A percentile compares a stretch with the other conserved stretches of the same genome.
Evolutionary conservation across 1,284 basidiomycete genomes (phyloP).

Genomic region (Sanghuangporus baumii): DNA sequence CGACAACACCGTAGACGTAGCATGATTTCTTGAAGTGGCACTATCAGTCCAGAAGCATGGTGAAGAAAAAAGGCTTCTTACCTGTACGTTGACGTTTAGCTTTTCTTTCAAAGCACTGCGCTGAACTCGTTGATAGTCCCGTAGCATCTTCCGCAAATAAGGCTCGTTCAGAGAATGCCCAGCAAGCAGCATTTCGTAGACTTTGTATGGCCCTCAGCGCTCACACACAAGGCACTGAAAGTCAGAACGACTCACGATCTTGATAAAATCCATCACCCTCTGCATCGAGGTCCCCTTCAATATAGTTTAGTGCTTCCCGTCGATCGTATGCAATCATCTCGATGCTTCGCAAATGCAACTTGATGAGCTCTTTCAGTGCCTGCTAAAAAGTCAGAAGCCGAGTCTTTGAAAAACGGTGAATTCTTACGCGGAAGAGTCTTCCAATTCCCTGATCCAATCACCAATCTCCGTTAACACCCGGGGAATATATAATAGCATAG

Average conservation of each 20-base stretch:
- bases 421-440: slow-evolving; percentile 6
- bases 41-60: not conserved
- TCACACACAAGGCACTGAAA: not conserved
- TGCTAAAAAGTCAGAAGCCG: not conserved
- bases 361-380: slow-evolving; percentile 22
- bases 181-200: slow-evolving; percentile 25
- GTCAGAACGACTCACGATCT: slow-evolving; percentile 20
- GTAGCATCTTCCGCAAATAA: slow-evolving; percentile 17
- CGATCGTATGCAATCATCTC: slow-evolving; percentile 20
- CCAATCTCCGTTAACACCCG: not conserved
- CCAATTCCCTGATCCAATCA: not conserved
- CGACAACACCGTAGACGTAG: slow-evolving; percentile 23
- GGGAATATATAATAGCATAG: not conserved
- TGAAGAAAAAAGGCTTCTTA: slow-evolving; percentile 3
- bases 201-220: slow-evolving; percentile 8
- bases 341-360: slow-evolving; percentile 21
- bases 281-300: slow-evolving; percentile 24
- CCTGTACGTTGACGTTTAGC: slow-evolving; percentile 23
- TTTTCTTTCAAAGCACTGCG: slow-evolving; percentile 21
- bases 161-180: slow-evolving; percentile 24
- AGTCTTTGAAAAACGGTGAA: not conserved
- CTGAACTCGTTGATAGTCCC: slow-evolving; percentile 17
- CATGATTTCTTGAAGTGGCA: slow-evolving; percentile 19
- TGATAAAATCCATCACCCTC: slow-evolving; percentile 18
- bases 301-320: slow-evolving; percentile 19